These are phyloP conservation scores for Cucurbita ficifolia DNA, from an alignment of 306 rosid genomes.

Conservation along the genomic window DNA sequence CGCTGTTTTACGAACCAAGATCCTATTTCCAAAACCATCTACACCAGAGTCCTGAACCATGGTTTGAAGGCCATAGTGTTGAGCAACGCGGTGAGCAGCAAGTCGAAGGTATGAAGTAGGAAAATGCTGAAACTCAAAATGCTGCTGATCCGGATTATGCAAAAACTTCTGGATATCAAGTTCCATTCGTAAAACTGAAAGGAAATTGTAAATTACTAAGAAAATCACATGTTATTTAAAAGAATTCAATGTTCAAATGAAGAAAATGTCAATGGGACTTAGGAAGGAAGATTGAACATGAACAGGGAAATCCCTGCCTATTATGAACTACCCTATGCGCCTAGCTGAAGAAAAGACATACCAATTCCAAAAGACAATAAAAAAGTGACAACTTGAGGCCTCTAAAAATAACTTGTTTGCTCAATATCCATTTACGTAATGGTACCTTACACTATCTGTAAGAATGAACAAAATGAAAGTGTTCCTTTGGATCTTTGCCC, in stretches of 20 bases:
- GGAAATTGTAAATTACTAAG: not conserved
- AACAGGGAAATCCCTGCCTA: not conserved
- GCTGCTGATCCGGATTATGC: slow-evolving; percentile 67
- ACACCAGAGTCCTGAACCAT: slow-evolving; percentile 76
- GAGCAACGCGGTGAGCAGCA: slow-evolving; percentile 98
- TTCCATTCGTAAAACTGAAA: slow-evolving; percentile 80
- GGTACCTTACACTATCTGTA: not conserved
- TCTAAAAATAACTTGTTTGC: not conserved
- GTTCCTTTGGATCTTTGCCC: not conserved
- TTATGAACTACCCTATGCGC: not conserved
- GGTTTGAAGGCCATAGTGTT: slow-evolving; percentile 80
- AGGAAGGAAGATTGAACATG: not conserved
- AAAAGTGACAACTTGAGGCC: not conserved
- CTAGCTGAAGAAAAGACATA: not conserved
- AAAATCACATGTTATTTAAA: not conserved
- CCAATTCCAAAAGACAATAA: not conserved
- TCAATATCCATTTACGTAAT: not conserved
- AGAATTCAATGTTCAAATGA: not conserved
- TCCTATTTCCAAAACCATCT: slow-evolving; percentile 79
- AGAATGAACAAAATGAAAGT: not conserved
- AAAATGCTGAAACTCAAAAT: slow-evolving; percentile 75
- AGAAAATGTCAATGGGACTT: not conserved
- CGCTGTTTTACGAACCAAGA: slow-evolving; percentile 63
- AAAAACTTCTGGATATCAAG: slow-evolving; percentile 82
- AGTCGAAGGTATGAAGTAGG: slow-evolving; percentile 88